Base-by-base conservation (phyloP, 805 yeast species). In the Wickerhamiella shivajii region DNA sequence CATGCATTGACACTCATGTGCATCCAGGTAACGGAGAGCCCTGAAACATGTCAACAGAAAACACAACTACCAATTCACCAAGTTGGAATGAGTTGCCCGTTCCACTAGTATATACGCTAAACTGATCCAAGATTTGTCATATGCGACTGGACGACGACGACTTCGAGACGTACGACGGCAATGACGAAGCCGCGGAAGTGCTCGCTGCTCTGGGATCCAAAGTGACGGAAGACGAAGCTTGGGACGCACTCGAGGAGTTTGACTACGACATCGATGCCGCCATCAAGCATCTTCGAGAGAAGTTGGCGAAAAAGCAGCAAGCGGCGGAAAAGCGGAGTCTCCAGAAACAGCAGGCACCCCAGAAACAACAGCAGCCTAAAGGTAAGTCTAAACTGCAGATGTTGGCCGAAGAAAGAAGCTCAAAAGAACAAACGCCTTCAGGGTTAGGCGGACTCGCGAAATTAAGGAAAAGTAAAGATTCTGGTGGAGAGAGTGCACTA, bases 251-350 rank as follows among this genome's bases (percentile, higher is more conserved):
- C 18, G 48, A 46, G 17, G 36, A 35, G 29, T 34, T 25, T 18
- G 52, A 46, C 34, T 43, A 41, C 33, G 52, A 48, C 31, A 37
- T 43, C 14, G 50, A 46, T 18, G 42, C 37, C 5, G 48, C 53
- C 11, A 40, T 49, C 11, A 45, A 41, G 18, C 37, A 31, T 12
- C 40, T 49, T 29, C 33, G 35, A 14, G 22, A 27, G n/a, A 18
- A 28, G 18, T 37, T 38, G 29, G 24, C 19, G 20, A 41, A 24
- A 24, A 34, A 32, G 31, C 39, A 15, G 22, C 19, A 27, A 35
- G 33, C 31, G 10, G 16, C 17, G 24, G 31, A 20, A 19, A 35
- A 31, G 31, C 32, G 22, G 9, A 29, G 12, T 19, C 21, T n/a
- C 28, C 23, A 15, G 34, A 24, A 26, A 22, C 33, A 5, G 15